Evolutionary conservation across 441 rosid species (phyloP).

Genomic region (Sinapis alba): DNA sequence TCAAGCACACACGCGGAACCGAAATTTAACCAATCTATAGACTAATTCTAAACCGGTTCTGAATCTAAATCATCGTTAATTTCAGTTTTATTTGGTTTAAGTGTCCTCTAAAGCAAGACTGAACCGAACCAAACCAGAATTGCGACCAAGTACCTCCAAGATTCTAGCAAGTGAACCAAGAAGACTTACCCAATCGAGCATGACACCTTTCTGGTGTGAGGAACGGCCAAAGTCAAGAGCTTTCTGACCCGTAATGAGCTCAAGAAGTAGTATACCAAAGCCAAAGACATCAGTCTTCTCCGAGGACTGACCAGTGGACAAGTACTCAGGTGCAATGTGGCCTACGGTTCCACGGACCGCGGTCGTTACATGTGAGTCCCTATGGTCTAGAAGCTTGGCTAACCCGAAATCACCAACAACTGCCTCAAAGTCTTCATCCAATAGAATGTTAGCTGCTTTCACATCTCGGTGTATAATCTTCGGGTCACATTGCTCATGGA

Average conservation of each 20-base stretch:
- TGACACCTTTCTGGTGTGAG: constrained; percentile 86
- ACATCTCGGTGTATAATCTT: constrained; percentile 95
- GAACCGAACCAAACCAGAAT: neutral
- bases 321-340: constrained; percentile 96
- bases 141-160: neutral
- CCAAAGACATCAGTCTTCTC: constrained; percentile 97
- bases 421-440: constrained; percentile 94
- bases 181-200: constrained; percentile 90
- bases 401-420: constrained; percentile 98
- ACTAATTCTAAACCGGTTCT: neutral
- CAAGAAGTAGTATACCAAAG: constrained; percentile 92
- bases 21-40: neutral
- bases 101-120: neutral
- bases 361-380: constrained; percentile 92
- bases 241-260: constrained; percentile 90
- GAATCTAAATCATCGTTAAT: neutral
- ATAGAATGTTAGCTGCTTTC: constrained; percentile 92
- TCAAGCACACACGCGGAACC: neutral
- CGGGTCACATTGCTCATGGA: constrained; percentile 96
- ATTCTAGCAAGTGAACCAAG: constrained; percentile 8
- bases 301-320: constrained; percentile 93
- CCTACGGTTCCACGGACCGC: constrained; percentile 96
- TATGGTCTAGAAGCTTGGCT: constrained; percentile 95
- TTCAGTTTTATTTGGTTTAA: neutral
- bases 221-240: constrained; percentile 92